These are phyloP conservation scores for Ogataea methanolica DNA, from an alignment of 805 yeast species.

Conservation along the genomic window DNA sequence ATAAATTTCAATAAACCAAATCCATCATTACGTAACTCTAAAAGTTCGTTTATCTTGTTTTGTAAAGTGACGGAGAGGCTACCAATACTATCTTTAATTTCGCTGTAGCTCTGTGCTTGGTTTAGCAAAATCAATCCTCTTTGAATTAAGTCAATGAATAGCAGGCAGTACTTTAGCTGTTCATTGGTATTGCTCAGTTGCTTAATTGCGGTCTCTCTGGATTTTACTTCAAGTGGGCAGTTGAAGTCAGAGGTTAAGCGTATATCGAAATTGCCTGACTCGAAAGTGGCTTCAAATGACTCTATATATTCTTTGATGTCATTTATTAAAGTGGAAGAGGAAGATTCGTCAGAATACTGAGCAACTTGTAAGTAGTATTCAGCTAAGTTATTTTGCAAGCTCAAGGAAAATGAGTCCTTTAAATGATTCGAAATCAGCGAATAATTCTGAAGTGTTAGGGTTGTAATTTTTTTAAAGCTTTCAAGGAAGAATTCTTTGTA, in stretches of 20 bases:
- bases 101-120: background rate
- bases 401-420: conserved; percentile 4
- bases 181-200: background rate
- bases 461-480: background rate
- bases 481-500: conserved; percentile 3
- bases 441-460: conserved; percentile 8
- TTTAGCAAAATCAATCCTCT: background rate
- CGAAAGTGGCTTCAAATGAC: background rate
- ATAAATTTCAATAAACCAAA: background rate
- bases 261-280: background rate
- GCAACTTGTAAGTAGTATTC: conserved; percentile 3
- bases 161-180: background rate
- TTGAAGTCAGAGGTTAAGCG: background rate
- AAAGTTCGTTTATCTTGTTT: background rate
- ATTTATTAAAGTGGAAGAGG: background rate
- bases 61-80: background rate
- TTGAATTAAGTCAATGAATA: background rate
- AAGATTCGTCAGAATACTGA: conserved; percentile 4
- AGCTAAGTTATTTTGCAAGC: background rate
- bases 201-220: background rate
- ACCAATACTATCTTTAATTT: background rate
- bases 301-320: background rate
- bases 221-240: background rate
- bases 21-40: background rate
- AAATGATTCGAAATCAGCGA: conserved; percentile 2